Evolutionary conservation across 2,329 filamentous ascomycete genomes (phyloP).

Genomic region (Calonectria pteridis): DNA sequence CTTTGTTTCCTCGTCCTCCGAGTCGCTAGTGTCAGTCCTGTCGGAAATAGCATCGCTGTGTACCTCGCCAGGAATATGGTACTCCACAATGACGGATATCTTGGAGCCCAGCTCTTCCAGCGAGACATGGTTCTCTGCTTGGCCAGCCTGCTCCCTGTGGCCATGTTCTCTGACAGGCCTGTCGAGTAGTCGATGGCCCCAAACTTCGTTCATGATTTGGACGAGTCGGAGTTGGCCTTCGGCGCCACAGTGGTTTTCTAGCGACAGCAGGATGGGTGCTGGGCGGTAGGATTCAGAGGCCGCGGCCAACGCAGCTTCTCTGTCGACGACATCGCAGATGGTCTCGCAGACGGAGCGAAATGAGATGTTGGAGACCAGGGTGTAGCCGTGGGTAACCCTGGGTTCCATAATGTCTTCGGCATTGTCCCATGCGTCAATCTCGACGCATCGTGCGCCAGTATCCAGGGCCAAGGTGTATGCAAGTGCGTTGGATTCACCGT

Average conservation of each 20-base stretch:
- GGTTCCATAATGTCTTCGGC: constrained; percentile 71
- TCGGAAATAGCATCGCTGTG: constrained; percentile 48
- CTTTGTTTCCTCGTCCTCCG: constrained; percentile 58
- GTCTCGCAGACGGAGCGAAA: constrained; percentile 76
- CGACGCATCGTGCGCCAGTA: constrained; percentile 76
- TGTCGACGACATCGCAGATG: constrained; percentile 72
- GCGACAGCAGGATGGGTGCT: constrained; percentile 73
- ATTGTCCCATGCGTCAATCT: constrained; percentile 81
- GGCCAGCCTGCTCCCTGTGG: constrained; percentile 64
- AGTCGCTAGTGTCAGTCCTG: constrained; percentile 49
- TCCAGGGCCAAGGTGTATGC: constrained; percentile 74
- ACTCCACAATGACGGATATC: constrained; percentile 77
- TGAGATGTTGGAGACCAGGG: constrained; percentile 73
- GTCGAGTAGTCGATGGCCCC: constrained; percentile 70
- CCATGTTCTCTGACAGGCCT: constrained; percentile 68
- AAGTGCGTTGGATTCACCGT: constrained; percentile 70
- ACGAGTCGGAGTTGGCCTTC: constrained; percentile 72
- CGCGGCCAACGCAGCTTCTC: constrained; percentile 61
- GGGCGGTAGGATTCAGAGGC: constrained; percentile 51
- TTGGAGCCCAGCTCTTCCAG: constrained; percentile 72
- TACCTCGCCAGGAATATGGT: constrained; percentile 68
- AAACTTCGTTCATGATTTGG: constrained; percentile 74
- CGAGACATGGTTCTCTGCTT: constrained; percentile 63
- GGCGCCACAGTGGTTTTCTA: constrained; percentile 75
- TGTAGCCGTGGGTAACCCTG: constrained; percentile 79